Conservation (phyloP, 2,329 filamentous ascomycete genomes). For the Coniochaeta sp. region DNA sequence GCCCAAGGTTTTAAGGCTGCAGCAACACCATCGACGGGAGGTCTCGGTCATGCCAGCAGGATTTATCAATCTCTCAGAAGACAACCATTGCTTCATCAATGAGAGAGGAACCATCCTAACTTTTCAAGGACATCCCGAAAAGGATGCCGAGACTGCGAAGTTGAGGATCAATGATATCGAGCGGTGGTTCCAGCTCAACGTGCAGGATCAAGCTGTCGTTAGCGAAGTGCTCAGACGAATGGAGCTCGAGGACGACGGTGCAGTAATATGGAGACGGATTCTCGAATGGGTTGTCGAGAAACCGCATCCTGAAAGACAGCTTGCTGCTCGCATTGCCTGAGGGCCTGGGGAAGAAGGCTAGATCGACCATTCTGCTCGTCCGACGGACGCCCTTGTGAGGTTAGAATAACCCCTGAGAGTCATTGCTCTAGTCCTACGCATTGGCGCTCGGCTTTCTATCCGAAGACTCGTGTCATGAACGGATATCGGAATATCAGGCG, state of each 20-base stretch:
- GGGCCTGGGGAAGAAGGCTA: neutral
- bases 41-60: conserved; percentile 22
- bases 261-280: conserved; percentile 27
- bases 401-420: no score
- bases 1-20: conserved; percentile 18
- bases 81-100: conserved; percentile 30
- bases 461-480: no score
- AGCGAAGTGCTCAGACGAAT: conserved; percentile 18
- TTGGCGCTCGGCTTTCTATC: no score
- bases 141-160: conserved; percentile 29
- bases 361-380: no score
- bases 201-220: conserved; percentile 20
- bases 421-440: no score
- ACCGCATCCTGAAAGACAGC: neutral
- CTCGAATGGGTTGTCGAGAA: conserved; percentile 17
- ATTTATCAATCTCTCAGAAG: conserved; percentile 25
- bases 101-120: conserved; percentile 30
- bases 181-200: conserved; percentile 28
- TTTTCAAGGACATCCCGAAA: conserved; percentile 37
- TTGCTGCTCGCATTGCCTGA: neutral
- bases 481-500: no score
- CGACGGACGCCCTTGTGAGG: no score
- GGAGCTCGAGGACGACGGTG: conserved; percentile 25
- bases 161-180: conserved; percentile 25
- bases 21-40: conserved; percentile 34